Conservation (phyloP, 2,329 filamentous ascomycete species). For the Cercospora zeina region DNA sequence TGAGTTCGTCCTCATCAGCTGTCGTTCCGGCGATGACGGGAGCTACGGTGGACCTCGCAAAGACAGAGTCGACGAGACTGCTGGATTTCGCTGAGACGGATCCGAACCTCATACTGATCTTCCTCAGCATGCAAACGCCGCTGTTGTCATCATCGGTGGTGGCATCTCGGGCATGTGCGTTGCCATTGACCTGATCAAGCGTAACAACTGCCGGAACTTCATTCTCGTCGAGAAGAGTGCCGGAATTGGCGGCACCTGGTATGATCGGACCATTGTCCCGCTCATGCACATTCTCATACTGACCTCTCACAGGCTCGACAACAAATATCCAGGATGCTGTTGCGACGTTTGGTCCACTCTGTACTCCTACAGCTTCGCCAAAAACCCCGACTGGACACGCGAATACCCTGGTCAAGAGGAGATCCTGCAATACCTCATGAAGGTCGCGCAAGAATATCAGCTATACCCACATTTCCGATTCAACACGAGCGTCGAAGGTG, state of each 20-base stretch:
- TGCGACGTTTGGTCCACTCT: slow-evolving; percentile 53
- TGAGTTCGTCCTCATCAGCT: neutral
- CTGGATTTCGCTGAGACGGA: neutral
- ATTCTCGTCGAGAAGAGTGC: slow-evolving; percentile 59
- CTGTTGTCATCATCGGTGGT: slow-evolving; percentile 60
- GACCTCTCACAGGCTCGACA: slow-evolving; percentile 44
- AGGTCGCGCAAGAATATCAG: slow-evolving; percentile 55
- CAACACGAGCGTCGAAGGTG: slow-evolving; percentile 55
- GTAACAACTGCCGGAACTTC: slow-evolving; percentile 56
- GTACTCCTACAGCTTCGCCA: slow-evolving; percentile 63
- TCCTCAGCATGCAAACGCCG: slow-evolving; percentile 49
- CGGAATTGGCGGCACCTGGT: slow-evolving; percentile 56
- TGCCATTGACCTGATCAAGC: slow-evolving; percentile 58
- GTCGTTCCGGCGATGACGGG: neutral
- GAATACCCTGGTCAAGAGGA: slow-evolving; percentile 63
- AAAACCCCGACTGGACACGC: slow-evolving; percentile 59
- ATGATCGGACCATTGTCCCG: slow-evolving; percentile 8
- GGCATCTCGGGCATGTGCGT: slow-evolving; percentile 52
- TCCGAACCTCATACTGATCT: neutral
- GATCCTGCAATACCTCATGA: slow-evolving; percentile 58
- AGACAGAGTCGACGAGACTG: neutral
- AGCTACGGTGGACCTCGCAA: neutral
- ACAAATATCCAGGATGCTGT: slow-evolving; percentile 55
- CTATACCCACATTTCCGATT: slow-evolving; percentile 61
- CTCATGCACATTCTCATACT: neutral